These are phyloP conservation scores for Trebouxia gelatinosa DNA, from an alignment of 163 green algal genomes.

Conservation along the genomic window DNA sequence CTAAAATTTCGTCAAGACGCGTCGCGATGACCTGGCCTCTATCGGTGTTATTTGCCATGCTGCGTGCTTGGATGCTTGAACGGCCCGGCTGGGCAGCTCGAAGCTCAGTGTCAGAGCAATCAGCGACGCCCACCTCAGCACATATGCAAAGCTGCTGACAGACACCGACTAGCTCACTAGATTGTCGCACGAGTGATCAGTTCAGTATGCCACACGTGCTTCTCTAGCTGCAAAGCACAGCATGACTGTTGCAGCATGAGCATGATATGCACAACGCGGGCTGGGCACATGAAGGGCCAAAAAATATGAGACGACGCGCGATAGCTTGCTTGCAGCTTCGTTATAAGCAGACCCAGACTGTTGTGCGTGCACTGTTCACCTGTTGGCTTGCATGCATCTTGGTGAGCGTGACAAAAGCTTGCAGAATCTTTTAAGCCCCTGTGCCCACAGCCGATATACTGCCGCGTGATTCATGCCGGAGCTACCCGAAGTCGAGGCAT, in stretches of 20 bases:
- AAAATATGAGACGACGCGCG: background rate
- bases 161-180: no score
- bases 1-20: background rate
- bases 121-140: no score
- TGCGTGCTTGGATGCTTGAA: background rate
- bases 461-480: no score
- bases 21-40: background rate
- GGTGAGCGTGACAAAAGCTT: background rate
- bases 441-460: no score
- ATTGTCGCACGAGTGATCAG: background rate
- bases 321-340: background rate
- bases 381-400: background rate
- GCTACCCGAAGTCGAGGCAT: slow-evolving; percentile 61
- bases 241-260: no score
- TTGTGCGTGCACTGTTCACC: background rate
- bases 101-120: no score
- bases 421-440: no score
- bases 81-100: no score
- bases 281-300: background rate
- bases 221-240: no score
- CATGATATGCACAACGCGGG: no score
- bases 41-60: background rate
- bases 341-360: background rate
- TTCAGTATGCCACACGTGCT: background rate
- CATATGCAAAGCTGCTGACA: no score